phyloP scores from a whole-genome alignment of 169 alveolate genomes.

The Eimeria sp. region DNA sequence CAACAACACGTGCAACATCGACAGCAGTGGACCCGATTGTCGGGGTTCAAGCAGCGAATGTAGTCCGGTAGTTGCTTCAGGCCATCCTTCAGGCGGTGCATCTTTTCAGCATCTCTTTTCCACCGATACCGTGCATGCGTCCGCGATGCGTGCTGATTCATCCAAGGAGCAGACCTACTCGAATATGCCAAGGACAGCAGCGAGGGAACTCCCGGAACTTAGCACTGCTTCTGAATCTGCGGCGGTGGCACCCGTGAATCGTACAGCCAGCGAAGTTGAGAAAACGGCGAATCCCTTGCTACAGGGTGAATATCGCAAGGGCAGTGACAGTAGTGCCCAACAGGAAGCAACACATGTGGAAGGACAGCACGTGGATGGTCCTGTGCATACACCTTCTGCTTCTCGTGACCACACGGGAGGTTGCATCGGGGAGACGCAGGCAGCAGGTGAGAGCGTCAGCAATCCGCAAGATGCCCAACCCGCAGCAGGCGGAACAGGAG shows the following conservation, averaged over 20 bases:
- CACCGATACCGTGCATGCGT: constrained; percentile 42
- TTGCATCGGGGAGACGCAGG: not conserved
- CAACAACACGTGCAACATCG: not conserved
- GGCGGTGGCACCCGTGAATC: constrained; percentile 1
- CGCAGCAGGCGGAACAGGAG: constrained; percentile 27
- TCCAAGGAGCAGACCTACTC: not conserved
- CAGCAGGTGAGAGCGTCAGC: not conserved
- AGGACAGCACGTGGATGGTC: not conserved
- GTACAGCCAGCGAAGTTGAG: not conserved
- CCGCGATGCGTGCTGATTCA: not conserved
- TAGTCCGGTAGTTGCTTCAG: not conserved
- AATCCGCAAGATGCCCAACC: constrained; percentile 1
- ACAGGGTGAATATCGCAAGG: constrained; percentile 8
- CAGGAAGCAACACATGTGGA: not conserved
- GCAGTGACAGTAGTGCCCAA: not conserved
- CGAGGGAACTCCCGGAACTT: not conserved
- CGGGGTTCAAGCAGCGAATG: not conserved
- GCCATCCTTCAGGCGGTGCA: not conserved
- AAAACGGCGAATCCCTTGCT: constrained; percentile 24
- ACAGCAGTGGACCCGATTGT: not conserved
- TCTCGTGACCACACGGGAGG: not conserved
- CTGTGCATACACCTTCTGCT: not conserved
- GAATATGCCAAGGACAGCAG: not conserved
- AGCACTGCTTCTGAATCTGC: not conserved
- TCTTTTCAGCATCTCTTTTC: not conserved